phyloP scores from a whole-genome alignment of 2,329 filamentous ascomycete genomes.

The Colletotrichum lindemuthianum region DNA sequence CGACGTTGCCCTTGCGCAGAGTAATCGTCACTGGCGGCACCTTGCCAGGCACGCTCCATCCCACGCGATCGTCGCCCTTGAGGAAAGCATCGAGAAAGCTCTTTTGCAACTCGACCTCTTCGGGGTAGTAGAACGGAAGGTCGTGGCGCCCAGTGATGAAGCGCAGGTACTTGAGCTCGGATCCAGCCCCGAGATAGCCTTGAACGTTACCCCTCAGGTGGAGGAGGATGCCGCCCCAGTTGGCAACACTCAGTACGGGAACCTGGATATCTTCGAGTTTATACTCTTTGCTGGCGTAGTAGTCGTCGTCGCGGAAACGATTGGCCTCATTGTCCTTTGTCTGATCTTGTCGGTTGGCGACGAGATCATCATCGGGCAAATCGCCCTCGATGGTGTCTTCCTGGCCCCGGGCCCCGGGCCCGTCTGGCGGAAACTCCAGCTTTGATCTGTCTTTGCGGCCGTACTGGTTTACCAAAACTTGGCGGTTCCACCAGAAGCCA shows the following conservation, averaged over 20 bases:
- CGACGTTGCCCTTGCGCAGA: conserved; percentile 73
- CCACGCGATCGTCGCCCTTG: conserved; percentile 70
- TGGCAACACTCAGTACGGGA: conserved; percentile 73
- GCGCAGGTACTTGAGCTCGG: conserved; percentile 73
- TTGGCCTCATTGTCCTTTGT: conserved; percentile 58
- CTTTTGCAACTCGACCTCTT: conserved; percentile 74
- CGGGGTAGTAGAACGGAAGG: conserved; percentile 76
- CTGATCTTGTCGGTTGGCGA: conserved; percentile 59
- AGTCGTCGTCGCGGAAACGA: conserved; percentile 69
- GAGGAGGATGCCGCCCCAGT: conserved; percentile 77
- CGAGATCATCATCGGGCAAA: conserved; percentile 62
- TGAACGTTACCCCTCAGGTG: conserved; percentile 76
- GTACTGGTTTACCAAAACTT: conserved; percentile 76
- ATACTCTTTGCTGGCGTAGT: conserved; percentile 74
- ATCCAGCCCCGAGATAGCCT: conserved; percentile 71
- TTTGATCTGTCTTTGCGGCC: conserved; percentile 59
- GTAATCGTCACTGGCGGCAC: conserved; percentile 69
- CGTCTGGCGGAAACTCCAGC: conserved; percentile 27
- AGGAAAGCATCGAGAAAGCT: conserved; percentile 78
- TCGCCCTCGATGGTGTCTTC: conserved; percentile 68
- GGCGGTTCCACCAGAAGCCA: conserved; percentile 73
- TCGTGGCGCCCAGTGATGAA: conserved; percentile 78
- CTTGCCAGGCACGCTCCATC: conserved; percentile 69
- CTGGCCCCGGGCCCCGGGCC: conserved; percentile 51
- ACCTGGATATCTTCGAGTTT: conserved; percentile 73